A percentile compares a stretch with the other conserved stretches of the same genome.
phyloP scores from a whole-genome alignment of 306 rosid species.

The Elaeagnus macrophylla region DNA sequence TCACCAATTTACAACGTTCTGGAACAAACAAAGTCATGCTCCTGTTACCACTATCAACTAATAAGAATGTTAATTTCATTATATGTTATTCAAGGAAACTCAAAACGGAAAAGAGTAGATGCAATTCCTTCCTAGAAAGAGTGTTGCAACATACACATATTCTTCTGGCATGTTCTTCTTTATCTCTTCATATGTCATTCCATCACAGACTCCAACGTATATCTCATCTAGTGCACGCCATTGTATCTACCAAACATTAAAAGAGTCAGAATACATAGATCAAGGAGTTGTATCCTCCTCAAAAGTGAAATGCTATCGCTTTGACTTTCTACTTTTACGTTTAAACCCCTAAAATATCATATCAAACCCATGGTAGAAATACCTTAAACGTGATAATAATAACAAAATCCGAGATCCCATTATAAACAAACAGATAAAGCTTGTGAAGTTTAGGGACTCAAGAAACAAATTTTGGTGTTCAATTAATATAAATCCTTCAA shows the following conservation, averaged over 20 bases:
- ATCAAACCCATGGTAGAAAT: no score
- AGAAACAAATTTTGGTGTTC: no score
- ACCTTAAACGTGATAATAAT: no score
- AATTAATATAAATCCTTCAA: no score
- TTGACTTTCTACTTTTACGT: no score
- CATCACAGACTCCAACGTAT: slow-evolving; percentile 88
- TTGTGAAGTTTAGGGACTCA: no score
- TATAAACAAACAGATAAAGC: no score
- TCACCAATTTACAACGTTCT: not conserved
- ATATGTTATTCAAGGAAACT: not conserved
- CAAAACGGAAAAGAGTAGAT: not conserved
- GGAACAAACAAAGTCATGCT: not conserved
- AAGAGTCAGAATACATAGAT: not conserved
- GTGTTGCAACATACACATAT: slow-evolving; percentile 59
- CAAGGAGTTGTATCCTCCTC: no score
- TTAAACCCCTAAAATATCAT: no score
- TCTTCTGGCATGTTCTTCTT: slow-evolving; percentile 97
- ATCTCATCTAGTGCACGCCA: slow-evolving; percentile 99
- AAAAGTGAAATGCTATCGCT: no score
- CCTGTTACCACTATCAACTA: not conserved
- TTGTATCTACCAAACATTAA: slow-evolving; percentile 54
- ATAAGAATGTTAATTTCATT: not conserved
- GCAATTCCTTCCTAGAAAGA: slow-evolving; percentile 4
- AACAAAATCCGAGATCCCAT: no score
- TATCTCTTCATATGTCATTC: slow-evolving; percentile 90